phyloP scores from a whole-genome alignment of 1,284 basidiomycete species.

The Apiotrichum brassicae region DNA sequence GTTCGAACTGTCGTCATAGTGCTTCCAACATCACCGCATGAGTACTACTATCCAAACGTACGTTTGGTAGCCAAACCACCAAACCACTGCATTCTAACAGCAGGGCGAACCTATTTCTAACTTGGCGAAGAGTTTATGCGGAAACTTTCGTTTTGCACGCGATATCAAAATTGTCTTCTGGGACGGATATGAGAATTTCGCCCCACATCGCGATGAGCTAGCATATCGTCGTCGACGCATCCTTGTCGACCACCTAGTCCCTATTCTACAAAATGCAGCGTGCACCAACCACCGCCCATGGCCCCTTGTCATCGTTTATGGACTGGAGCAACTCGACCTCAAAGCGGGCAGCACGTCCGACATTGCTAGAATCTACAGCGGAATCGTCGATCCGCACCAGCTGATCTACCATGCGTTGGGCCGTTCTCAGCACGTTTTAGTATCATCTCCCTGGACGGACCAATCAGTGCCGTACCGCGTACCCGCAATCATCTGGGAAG shows the following conservation, averaged over 20 bases:
- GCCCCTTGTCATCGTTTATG: not conserved
- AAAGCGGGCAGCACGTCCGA: not conserved
- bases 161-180: conserved; percentile 1
- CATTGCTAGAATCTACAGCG: not conserved
- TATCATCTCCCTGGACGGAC: not conserved
- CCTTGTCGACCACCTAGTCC: not conserved
- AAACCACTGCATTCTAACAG: not conserved
- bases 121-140: not conserved
- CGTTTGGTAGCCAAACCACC: not conserved
- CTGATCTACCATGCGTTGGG: not conserved
- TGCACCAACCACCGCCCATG: conserved; percentile 1
- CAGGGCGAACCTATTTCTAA: not conserved
- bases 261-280: not conserved
- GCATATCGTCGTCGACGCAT: not conserved
- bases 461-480: not conserved
- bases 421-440: not conserved
- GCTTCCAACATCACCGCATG: not conserved
- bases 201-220: not conserved
- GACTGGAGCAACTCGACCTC: not conserved
- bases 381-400: not conserved
- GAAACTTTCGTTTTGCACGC: not conserved
- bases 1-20: not conserved
- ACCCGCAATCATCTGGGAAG: not conserved
- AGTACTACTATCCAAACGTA: not conserved
- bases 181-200: not conserved